phyloP scores from a whole-genome alignment of 306 rosid species.

The Ormosia semicastrata region DNA sequence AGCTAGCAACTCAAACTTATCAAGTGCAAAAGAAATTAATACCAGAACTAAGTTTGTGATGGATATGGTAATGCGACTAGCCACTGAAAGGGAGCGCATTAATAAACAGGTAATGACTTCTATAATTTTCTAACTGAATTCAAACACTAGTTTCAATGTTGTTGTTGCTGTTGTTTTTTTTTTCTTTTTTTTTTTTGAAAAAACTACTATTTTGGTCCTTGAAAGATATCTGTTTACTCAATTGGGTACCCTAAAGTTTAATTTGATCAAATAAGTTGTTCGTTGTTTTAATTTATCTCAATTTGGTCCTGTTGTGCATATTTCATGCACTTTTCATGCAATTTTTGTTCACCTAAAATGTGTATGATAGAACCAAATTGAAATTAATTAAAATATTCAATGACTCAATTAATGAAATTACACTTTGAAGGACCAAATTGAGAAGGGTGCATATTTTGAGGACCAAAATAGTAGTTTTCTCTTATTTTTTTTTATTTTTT shows the following conservation, averaged over 20 bases:
- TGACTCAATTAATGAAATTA: background rate
- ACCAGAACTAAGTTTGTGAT: conserved; percentile 52
- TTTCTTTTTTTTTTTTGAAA: background rate
- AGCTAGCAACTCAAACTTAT: conserved; percentile 44
- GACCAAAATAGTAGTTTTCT: conserved; percentile 7
- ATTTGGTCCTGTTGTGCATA: background rate
- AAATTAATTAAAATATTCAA: background rate
- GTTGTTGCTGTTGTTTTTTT: background rate
- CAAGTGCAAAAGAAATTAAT: conserved; percentile 60
- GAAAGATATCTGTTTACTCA: background rate
- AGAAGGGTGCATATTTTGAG: background rate
- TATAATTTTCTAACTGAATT: background rate
- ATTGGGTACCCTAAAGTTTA: background rate
- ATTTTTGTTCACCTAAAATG: background rate
- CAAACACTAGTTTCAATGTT: background rate
- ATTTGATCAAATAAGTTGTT: background rate
- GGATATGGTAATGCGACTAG: conserved; percentile 77
- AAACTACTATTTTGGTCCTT: background rate
- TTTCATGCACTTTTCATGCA: background rate
- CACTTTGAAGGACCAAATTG: background rate
- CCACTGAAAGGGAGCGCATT: conserved; percentile 73
- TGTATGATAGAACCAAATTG: background rate
- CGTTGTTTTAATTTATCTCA: background rate
- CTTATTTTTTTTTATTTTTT: background rate
- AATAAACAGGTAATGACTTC: conserved; percentile 60